Base-by-base conservation (phyloP, 2,329 filamentous ascomycete species). In the Seiridium unicorne region DNA sequence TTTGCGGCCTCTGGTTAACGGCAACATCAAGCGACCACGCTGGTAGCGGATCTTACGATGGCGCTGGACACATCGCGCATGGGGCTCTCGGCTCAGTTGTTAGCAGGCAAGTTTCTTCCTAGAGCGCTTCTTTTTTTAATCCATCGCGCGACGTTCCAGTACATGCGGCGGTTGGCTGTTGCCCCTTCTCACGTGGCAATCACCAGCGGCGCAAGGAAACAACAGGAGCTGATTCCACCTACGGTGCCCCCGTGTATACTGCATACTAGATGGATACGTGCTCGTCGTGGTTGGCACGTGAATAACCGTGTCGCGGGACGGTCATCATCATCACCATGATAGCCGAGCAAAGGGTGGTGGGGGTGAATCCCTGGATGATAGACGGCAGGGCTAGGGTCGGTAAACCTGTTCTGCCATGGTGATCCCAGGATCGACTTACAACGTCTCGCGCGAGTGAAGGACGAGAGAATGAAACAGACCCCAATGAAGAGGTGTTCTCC, bases 21-120 rank as follows among this genome's bases (percentile, higher is more conserved):
- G 47, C 55, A 58, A 51, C 35, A 26, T 18, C 32, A 57, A 57
- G 54, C 54, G 44, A 47, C 54, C 44, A 18, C n/a, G 44, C 47
- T 31, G 54, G 34, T 47, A 46, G 47, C 40, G 26, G 40, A 57
- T 38, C 54, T 57, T 46, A 57, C 40, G 42, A 57, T 57, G 54
- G 18, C 49, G 49, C 49, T 44, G 51, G 13, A 44, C 10, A 38
- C 49, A 13, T 32, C 34, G 49, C 49, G 35, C 34, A 44, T 34
- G 42, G 31, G 44, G 35, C 34, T 44, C 40, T 44, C 34, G 35
- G 34, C 54, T 34, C 32, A 34, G 32, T 53, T n/a, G 35, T 6
- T 26, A 26, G 18, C 18, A 26, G 18, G 18, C 18, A 26, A 26
- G 18, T 26, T 26, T 26, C 18, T 26, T 26, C 18, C 18, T 26